Conservation (phyloP, 768 basidiomycete genomes). For the Porpolomopsis calyptriformis region DNA sequence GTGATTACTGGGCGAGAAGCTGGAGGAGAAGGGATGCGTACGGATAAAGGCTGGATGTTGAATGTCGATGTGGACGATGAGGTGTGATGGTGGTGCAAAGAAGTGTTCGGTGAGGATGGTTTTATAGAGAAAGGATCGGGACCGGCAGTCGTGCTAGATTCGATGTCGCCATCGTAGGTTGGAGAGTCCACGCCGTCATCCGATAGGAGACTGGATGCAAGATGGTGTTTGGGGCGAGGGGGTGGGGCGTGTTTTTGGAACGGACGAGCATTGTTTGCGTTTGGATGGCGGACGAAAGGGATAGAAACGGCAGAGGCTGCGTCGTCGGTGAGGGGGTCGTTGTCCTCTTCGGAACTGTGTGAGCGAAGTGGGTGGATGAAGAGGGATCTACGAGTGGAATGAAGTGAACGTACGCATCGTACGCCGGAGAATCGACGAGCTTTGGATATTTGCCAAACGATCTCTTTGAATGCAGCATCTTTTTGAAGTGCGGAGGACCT, state of each 20-base stretch:
- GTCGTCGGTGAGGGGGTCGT: constrained; percentile 77
- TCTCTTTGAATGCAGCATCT: constrained; percentile 46
- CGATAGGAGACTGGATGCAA: constrained; percentile 44
- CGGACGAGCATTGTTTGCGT: background rate
- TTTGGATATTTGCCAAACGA: constrained; percentile 63
- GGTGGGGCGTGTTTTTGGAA: constrained; percentile 25
- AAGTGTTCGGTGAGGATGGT: constrained; percentile 12
- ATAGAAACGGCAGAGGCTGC: constrained; percentile 42
- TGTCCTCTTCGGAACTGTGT: constrained; percentile 74
- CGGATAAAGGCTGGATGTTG: no score
- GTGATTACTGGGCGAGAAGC: constrained; percentile 15
- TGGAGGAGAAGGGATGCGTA: constrained; percentile 16
- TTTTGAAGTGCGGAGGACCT: constrained; percentile 12
- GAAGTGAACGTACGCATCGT: constrained; percentile 47
- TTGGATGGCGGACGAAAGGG: constrained; percentile 26
- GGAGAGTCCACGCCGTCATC: constrained; percentile 76
- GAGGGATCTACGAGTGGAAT: background rate
- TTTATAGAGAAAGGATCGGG: constrained; percentile 26
- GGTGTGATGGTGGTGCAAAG: constrained; percentile 30
- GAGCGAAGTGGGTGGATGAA: constrained; percentile 9
- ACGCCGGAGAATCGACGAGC: constrained; percentile 58
- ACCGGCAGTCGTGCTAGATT: constrained; percentile 60
- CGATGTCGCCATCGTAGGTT: constrained; percentile 85
- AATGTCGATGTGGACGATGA: constrained; percentile 47
- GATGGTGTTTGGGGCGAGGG: constrained; percentile 36